Base-by-base conservation (phyloP, 495 filamentous ascomycete species). In the Trichoderma orchidacearum region DNA sequence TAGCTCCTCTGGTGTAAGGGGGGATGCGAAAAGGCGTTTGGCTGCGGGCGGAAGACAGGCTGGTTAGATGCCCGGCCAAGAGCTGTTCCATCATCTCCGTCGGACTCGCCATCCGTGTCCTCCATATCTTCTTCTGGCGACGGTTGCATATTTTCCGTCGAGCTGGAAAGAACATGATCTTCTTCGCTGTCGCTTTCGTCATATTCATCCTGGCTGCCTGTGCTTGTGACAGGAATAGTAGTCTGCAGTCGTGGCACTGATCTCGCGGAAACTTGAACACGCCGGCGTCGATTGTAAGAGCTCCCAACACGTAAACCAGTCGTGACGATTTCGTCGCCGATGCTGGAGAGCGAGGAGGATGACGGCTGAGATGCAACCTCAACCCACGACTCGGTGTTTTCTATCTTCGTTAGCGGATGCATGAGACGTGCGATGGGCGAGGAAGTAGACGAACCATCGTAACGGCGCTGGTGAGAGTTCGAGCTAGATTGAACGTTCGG, bases 331-430 rank as follows among this genome's bases (percentile, higher is more conserved):
- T 96, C 90, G 54, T 95, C 90, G 58, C 78, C 85, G 53, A 85
- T 84, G 18, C 89, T 95, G 12, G 91, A 96, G n/a, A 93, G 73
- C 13, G 93, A 95, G 9, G 91, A 92, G 13, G 80, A 81, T 1
- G 91, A 96, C 21, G 92, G 89, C 57, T 94, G 89, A 2, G 93
- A 97, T 48, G 87, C 79, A 56, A 98, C 83, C 68, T 98, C 93
- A 65, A 98, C 83, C 93, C 93, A 98, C 1, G 92, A 96, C 71
- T 96, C 93, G 91, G 80, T 63, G 18, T 25, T 48, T 48, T 48
- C 41, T 48, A 17, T 23, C 12, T 45, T 74, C 77, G 64, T 34
- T 38, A 34, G 32, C 30, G 32, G 53, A 6, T 11, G 6, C 23
- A 21, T 50, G 8, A 55, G 53, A 36, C n/a, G 53, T 8, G 23